Percentiles rank a stretch among this genome's conserved stretches.
These are phyloP conservation scores for Babesia divergens DNA, from an alignment of 169 alveolate species.

Conservation along the genomic window DNA sequence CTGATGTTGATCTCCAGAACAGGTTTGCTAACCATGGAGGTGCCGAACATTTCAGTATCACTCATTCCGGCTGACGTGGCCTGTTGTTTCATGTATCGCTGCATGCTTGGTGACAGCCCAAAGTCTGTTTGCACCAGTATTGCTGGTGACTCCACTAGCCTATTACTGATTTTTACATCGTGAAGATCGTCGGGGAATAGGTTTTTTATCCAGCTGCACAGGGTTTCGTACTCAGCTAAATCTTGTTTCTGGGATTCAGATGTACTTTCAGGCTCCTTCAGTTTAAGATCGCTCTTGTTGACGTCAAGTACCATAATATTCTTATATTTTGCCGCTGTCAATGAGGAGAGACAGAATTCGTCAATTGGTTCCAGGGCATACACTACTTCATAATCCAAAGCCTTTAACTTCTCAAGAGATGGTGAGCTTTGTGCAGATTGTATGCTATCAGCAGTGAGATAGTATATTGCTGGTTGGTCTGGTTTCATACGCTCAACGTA, in stretches of 20 bases:
- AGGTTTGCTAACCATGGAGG: conserved; percentile 89
- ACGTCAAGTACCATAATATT: conserved; percentile 89
- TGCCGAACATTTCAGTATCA: conserved; percentile 80
- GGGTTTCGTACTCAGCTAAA: conserved; percentile 76
- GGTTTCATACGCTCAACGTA: conserved; percentile 89
- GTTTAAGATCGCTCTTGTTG: conserved; percentile 91
- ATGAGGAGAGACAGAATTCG: conserved; percentile 92
- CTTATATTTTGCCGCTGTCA: conserved; percentile 86
- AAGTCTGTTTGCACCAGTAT: conserved; percentile 89
- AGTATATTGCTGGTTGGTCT: conserved; percentile 91
- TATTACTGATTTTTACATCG: conserved; percentile 84
- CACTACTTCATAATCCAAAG: conserved; percentile 91
- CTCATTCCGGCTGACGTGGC: conserved; percentile 91
- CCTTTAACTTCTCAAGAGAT: conserved; percentile 86
- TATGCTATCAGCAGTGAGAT: conserved; percentile 90
- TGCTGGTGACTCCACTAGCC: conserved; percentile 90
- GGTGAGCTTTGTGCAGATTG: conserved; percentile 90
- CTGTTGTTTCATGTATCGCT: conserved; percentile 92
- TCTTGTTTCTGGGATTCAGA: neutral
- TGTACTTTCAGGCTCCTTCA: conserved; percentile 72
- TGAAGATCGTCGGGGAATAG: conserved; percentile 83
- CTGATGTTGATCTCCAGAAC: conserved; percentile 91
- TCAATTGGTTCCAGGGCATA: conserved; percentile 94
- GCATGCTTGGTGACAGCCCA: conserved; percentile 96
- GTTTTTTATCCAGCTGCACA: conserved; percentile 88